These are phyloP conservation scores for Cystobasidium ongulense DNA, from an alignment of 768 basidiomycete species.

Conservation along the genomic window DNA sequence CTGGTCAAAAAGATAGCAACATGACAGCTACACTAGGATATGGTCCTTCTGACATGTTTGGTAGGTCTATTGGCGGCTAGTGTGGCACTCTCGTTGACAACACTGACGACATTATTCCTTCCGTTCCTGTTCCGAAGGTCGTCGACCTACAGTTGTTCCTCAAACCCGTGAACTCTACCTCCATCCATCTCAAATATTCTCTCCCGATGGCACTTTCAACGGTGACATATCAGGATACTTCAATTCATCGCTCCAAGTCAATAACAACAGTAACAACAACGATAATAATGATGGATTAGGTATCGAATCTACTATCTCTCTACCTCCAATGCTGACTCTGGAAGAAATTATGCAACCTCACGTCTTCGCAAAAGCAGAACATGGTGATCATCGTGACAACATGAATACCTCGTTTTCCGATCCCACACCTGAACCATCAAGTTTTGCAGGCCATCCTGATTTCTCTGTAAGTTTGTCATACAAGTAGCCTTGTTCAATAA, in stretches of 20 bases:
- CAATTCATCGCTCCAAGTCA: not conserved
- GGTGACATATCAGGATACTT: not conserved
- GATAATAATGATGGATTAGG: not conserved
- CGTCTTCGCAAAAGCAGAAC: not conserved
- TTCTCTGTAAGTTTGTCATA: not conserved
- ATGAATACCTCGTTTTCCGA: not conserved
- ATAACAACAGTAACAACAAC: not conserved
- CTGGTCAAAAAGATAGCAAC: not conserved
- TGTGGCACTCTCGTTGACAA: not conserved
- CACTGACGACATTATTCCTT: not conserved
- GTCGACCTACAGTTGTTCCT: not conserved
- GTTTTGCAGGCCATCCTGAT: not conserved
- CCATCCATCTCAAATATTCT: not conserved
- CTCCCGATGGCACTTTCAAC: not conserved
- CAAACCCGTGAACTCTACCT: not conserved
- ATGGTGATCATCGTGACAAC: not conserved
- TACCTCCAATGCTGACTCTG: constrained; percentile 26
- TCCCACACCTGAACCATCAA: not conserved
- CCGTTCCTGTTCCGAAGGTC: not conserved
- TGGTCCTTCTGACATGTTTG: not conserved
- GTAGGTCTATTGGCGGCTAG: not conserved
- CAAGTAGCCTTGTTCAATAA: not conserved
- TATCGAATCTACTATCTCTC: not conserved
- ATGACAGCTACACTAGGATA: not conserved
- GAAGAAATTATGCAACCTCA: constrained; percentile 12